Evolutionary conservation across 805 yeast genomes (phyloP), one percentile per base, ranked within the genome.

Genomic region (Ogataea methylovora): DNA sequence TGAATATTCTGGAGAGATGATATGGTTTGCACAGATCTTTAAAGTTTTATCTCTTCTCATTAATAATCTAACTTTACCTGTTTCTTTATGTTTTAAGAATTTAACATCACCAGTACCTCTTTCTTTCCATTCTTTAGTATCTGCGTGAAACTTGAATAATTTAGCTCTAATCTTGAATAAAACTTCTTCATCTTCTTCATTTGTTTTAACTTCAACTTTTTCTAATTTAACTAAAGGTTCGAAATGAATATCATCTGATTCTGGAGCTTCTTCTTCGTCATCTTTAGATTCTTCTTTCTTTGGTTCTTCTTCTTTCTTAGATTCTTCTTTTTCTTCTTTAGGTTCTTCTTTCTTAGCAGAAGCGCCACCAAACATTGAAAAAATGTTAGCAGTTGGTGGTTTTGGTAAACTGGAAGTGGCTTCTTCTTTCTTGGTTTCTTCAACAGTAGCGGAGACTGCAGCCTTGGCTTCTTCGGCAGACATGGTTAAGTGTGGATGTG

Each of bases 41-140:
- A 92, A 75, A 36, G 97, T 92, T 73, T 90, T 90, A 69, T 92
- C 98, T 71, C 98, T 86, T 77, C 98, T 86, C 98, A 92, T 92
- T 57, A 92, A 71, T 46, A 92, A 64, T 69, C 98, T 82, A 44
- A 84, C 85, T 67, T 86, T 88, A 39, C 75, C 73, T 39, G 85
- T 68, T 42, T 66, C 65, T 63, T 86, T 87, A 69, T 90, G 96
- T 69, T 90, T 72, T 59, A 92, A 76, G 64, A 92, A 85, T 66
- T 92, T 86, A 51, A 87, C 95, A 56, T 92, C 98, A 55, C 98
- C 98, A 24, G 96, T 86, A 52, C 98, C 98, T 71, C 98, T 84
- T 73, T 92, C 98, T 64, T 92, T 92, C 98, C 98, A 92, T 66
- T 92, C 97, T 55, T 80, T 81, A 35, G 79, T 52, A 40, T 86